Base-by-base conservation (phyloP, 768 basidiomycete genomes). In the Rhizopogon vulgaris region DNA sequence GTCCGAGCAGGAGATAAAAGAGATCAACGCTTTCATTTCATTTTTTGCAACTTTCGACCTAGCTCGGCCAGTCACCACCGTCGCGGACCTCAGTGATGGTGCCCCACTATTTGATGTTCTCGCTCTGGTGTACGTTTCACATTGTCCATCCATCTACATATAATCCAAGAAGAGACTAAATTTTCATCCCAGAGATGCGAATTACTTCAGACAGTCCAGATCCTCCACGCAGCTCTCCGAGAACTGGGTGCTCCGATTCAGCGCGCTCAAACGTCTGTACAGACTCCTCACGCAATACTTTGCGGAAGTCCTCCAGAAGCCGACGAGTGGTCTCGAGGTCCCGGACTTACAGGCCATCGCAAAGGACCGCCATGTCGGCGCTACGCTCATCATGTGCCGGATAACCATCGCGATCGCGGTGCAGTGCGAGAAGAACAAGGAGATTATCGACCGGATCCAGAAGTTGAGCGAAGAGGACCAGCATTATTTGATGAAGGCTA, bases 181-280 rank as follows among this genome's bases (percentile, higher is more conserved):
- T 51, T 37, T n/a, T 48, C 32, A 12, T 43, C 22, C 40, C 62
- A 94, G 91, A 58, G 92, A 94, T 71, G 73, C 75, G 43, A 78
- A 84, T 30, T 90, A 90, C 71, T 94, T 94, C 63, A 79, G 81
- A 41, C 79, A 78, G 49, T 70, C 82, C 4, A 70, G 85, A 10
- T 71, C 79, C 5, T 73, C 83, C 0, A 69, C 77, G 15, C 83
- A 88, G 49, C 76, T 76, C 2, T 81, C 86, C 10, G 90, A 92
- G 61, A 94, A 90, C 69, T 95, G 92, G 92, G 89, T 93, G 52
- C 69, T 93, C 30, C 83, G 91, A 11, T 91, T 93, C 68, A 85
- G 78, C 67, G 69, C 85, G 8, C 78, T 94, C 55, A 94, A 94
- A 62, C 81, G 87, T 22, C 76, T 94, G 47, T 94, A 91, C 68